A percentile compares a stretch with the other conserved stretches of the same genome.
These are phyloP conservation scores for Aspergillus sp. DNA, from an alignment of 2,329 filamentous ascomycete species.

Conservation along the genomic window DNA sequence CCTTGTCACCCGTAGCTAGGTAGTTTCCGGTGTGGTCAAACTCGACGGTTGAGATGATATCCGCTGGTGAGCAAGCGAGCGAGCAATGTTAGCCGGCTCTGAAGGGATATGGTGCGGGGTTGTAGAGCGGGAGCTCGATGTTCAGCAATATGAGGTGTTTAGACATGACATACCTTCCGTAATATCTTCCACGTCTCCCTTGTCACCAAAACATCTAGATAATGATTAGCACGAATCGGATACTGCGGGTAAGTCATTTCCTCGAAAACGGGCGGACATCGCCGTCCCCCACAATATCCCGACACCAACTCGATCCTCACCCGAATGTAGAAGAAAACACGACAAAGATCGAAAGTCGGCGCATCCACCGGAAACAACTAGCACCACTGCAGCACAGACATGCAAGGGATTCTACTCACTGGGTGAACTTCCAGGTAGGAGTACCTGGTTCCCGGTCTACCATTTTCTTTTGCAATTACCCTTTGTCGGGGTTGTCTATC, in stretches of 20 bases:
- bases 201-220: constrained; percentile 94
- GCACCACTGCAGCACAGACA: constrained; percentile 3
- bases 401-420: constrained; percentile 64
- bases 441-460: constrained; percentile 92
- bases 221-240: constrained; percentile 7
- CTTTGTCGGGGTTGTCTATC: constrained; percentile 28
- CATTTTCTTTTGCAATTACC: constrained; percentile 65
- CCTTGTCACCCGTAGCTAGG: constrained; percentile 55
- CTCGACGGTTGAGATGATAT: constrained; percentile 56
- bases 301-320: not conserved
- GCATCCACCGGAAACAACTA: not conserved
- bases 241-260: not conserved
- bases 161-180: constrained; percentile 73
- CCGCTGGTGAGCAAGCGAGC: constrained; percentile 34
- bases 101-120: too few relatives aligned
- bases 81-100: constrained; percentile 4
- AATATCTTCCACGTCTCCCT: constrained; percentile 98
- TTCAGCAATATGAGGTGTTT: not conserved
- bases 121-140: not conserved
- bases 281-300: not conserved
- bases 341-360: not conserved
- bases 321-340: not conserved
- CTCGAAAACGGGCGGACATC: not conserved
- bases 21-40: constrained; percentile 57
- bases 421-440: constrained; percentile 99